Conservation (phyloP, 2,329 filamentous ascomycete species). For the Neonectria hederae region DNA sequence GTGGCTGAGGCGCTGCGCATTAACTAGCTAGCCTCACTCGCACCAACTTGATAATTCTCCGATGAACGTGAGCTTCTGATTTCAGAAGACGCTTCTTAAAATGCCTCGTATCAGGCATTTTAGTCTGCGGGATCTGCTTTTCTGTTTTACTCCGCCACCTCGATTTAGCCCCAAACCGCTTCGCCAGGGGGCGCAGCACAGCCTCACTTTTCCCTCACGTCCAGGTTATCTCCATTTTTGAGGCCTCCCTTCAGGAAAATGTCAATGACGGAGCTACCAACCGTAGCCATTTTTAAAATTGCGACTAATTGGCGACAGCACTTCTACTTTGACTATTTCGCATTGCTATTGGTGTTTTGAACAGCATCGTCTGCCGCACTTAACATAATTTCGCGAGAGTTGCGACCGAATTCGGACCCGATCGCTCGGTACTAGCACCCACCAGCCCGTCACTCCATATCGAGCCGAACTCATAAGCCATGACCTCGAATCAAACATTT, state of each 20-base stretch:
- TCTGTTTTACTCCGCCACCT: neutral
- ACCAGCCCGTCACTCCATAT: neutral
- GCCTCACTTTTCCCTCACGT: neutral
- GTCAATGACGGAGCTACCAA: neutral
- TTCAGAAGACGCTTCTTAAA: neutral
- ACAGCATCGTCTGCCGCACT: neutral
- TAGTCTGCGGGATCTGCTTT: neutral
- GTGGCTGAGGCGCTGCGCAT: neutral
- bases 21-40: neutral
- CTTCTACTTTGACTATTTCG: neutral
- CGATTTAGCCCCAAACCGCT: neutral
- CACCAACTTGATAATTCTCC: neutral
- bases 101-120: neutral
- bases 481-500: neutral
- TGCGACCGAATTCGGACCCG: neutral
- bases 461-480: neutral
- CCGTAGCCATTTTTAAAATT: neutral
- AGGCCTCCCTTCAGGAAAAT: neutral
- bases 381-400: too few relatives aligned
- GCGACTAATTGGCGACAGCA: neutral
- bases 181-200: neutral
- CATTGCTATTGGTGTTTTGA: neutral
- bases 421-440: neutral
- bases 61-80: neutral
- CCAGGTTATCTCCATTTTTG: neutral